Conservation (phyloP, 2,329 filamentous ascomycete genomes). For the Bipolaris cookei region DNA sequence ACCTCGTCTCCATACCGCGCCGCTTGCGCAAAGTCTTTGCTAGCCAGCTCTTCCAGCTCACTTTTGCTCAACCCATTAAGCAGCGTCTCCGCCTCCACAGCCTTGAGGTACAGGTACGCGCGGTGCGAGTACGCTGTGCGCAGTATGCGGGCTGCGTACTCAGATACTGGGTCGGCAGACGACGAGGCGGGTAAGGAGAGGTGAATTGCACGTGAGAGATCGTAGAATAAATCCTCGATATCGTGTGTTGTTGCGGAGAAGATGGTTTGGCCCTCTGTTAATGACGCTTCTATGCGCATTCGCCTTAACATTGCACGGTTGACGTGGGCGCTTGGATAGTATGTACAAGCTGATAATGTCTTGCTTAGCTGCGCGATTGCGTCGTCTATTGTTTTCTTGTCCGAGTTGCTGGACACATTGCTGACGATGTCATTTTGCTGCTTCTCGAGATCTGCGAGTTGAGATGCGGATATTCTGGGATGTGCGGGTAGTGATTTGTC, state of each 20-base stretch:
- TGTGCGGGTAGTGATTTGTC: slow-evolving; percentile 49
- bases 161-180: slow-evolving; percentile 60
- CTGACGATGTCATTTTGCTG: slow-evolving; percentile 55
- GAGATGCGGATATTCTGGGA: slow-evolving; percentile 47
- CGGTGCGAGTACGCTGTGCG: slow-evolving; percentile 75
- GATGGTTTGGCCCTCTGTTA: slow-evolving; percentile 15
- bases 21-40: slow-evolving; percentile 61
- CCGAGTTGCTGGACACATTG: slow-evolving; percentile 25
- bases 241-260: slow-evolving; percentile 22
- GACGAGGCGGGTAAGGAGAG: slow-evolving; percentile 53
- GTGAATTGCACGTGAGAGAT: slow-evolving; percentile 61
- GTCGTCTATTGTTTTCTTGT: slow-evolving; percentile 18
- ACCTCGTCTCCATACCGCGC: slow-evolving; percentile 64
- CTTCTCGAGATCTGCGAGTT: slow-evolving; percentile 51
- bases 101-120: slow-evolving; percentile 54
- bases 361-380: slow-evolving; percentile 54
- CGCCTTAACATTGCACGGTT: slow-evolving; percentile 74
- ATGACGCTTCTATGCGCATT: slow-evolving; percentile 58
- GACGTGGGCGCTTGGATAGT: slow-evolving; percentile 75
- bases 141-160: slow-evolving; percentile 69
- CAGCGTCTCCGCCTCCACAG: slow-evolving; percentile 46
- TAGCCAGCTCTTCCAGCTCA: slow-evolving; percentile 62
- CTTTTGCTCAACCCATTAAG: slow-evolving; percentile 45
- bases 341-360: slow-evolving; percentile 64
- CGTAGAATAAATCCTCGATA: slow-evolving; percentile 37